phyloP scores from a whole-genome alignment of 1,284 basidiomycete species.

The Cutaneotrichosporon sp. region DNA sequence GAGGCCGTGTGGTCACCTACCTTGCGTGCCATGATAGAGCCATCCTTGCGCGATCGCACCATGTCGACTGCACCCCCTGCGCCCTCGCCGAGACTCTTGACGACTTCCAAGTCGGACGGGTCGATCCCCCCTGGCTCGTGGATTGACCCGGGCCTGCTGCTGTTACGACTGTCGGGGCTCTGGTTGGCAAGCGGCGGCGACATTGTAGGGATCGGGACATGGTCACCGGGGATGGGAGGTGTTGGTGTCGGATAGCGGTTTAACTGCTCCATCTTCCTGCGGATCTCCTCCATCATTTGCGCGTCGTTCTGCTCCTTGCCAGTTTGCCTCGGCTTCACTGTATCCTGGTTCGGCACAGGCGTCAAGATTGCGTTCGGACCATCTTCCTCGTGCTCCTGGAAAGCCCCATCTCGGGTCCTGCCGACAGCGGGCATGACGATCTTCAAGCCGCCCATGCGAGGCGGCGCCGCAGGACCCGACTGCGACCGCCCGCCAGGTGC shows the following conservation, averaged over 20 bases:
- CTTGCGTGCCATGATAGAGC: constrained; percentile 82
- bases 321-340: background rate
- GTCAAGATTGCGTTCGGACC: constrained; percentile 28
- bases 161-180: background rate
- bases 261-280: constrained; percentile 33
- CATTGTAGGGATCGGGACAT: background rate
- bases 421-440: constrained; percentile 41
- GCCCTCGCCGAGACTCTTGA: constrained; percentile 84
- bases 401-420: constrained; percentile 16
- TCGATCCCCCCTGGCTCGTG: background rate
- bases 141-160: constrained; percentile 1
- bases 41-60: constrained; percentile 67
- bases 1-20: constrained; percentile 49
- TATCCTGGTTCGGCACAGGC: constrained; percentile 17
- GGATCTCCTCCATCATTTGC: constrained; percentile 46
- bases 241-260: constrained; percentile 15
- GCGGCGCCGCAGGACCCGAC: constrained; percentile 3
- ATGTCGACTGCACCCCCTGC: constrained; percentile 94
- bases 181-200: background rate
- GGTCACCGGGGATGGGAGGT: background rate
- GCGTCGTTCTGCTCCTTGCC: constrained; percentile 27
- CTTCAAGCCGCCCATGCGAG: no score
- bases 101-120: constrained; percentile 45
- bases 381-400: constrained; percentile 28
- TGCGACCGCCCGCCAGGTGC: background rate